Percentiles rank a stretch among this genome's conserved stretches.
These are phyloP conservation scores for Hypoxylon trugodes DNA, from an alignment of 495 filamentous ascomycete genomes.

Conservation along the genomic window DNA sequence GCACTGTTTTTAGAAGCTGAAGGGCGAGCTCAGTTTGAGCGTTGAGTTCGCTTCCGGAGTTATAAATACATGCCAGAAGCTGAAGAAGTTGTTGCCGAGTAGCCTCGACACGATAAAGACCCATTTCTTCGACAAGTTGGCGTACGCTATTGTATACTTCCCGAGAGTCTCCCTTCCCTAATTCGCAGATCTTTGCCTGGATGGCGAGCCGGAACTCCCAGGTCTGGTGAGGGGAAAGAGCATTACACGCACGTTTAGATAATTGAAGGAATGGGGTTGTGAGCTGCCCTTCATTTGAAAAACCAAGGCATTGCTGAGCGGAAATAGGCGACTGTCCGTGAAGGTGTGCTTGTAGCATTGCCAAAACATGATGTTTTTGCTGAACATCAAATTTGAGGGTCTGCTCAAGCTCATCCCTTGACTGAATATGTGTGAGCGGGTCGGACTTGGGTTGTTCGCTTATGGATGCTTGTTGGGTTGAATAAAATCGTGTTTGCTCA, in stretches of 20 bases:
- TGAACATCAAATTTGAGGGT: constrained; percentile 34
- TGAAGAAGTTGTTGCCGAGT: constrained; percentile 43
- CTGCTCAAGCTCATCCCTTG: constrained; percentile 16
- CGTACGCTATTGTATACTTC: constrained; percentile 4
- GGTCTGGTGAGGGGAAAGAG: constrained; percentile 38
- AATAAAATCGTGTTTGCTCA: constrained; percentile 36
- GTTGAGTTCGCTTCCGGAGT: neutral
- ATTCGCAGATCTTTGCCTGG: constrained; percentile 26
- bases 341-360: constrained; percentile 31
- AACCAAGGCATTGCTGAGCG: neutral
- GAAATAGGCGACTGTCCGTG: constrained; percentile 11
- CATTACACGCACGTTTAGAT: constrained; percentile 34
- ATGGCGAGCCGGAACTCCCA: constrained; percentile 46
- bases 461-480: constrained; percentile 8
- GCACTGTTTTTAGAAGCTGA: constrained; percentile 49
- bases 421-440: constrained; percentile 17
- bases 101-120: constrained; percentile 42
- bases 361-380: constrained; percentile 39
- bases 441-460: neutral
- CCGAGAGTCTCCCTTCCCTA: neutral
- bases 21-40: constrained; percentile 44
- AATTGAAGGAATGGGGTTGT: constrained; percentile 37
- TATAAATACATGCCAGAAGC: constrained; percentile 48
- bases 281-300: neutral
- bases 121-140: constrained; percentile 40